Evolutionary conservation across 2,329 filamentous ascomycete species (phyloP).

Genomic region (Chaetomiaceae sp.): DNA sequence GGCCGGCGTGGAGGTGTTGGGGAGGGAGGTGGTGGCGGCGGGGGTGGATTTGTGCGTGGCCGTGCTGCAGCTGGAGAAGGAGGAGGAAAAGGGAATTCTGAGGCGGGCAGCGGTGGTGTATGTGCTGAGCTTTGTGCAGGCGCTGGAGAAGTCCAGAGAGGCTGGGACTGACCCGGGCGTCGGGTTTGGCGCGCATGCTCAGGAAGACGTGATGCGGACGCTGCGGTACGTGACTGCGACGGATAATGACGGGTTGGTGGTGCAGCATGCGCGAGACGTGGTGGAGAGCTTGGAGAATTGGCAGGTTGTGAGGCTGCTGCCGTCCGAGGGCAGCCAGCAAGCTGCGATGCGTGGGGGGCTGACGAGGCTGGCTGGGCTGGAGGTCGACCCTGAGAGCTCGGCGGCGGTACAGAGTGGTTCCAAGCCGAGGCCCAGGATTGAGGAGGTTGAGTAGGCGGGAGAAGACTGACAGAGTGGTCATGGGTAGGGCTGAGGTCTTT

Average conservation of each 20-base stretch:
- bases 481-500: too few species aligned
- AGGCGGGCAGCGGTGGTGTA: slow-evolving; percentile 60
- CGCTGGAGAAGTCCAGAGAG: slow-evolving; percentile 49
- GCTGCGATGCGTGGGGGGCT: slow-evolving; percentile 13
- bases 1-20: slow-evolving; percentile 51
- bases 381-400: slow-evolving; percentile 30
- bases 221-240: slow-evolving; percentile 58
- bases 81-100: slow-evolving; percentile 56
- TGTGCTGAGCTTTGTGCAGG: slow-evolving; percentile 55
- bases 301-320: slow-evolving; percentile 38
- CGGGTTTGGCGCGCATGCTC: slow-evolving; percentile 49
- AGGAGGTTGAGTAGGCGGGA: slow-evolving; percentile 51
- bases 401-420: background rate
- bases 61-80: slow-evolving; percentile 56
- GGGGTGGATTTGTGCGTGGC: slow-evolving; percentile 58
- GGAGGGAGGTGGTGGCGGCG: slow-evolving; percentile 45
- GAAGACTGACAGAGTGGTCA: too few species aligned
- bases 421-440: slow-evolving; percentile 40
- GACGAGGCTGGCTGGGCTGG: slow-evolving; percentile 38
- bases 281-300: slow-evolving; percentile 60
- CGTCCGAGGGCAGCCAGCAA: slow-evolving; percentile 19
- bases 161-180: slow-evolving; percentile 43
- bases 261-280: slow-evolving; percentile 60
- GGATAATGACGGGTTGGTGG: slow-evolving; percentile 63
- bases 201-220: slow-evolving; percentile 55